Base-by-base conservation (phyloP, 352 stramenopile species). In the Nothophytophthora sp. region DNA sequence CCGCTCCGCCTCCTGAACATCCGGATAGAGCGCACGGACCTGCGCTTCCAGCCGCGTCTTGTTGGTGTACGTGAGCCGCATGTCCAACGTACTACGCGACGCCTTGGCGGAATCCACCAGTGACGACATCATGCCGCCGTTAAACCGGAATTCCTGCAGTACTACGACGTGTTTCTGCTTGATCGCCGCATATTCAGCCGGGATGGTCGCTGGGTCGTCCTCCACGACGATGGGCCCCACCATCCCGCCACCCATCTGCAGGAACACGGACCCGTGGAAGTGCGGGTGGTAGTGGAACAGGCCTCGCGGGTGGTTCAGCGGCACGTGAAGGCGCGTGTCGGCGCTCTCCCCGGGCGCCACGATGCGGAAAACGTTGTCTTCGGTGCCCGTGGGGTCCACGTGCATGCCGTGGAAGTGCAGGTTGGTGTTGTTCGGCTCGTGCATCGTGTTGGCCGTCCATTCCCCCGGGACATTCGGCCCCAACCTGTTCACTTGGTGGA, bases 231-330 rank as follows among this genome's bases (percentile, higher is more conserved):
- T 64, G 10, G 68, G 73, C 19, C 81, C 80, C 10, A 76, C 77
- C 71, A 93, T 91, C 6, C 81, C 84, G 11, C 85, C 85, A 3
- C 70, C 73, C 51, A 92, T 79, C 50, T 96, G 86, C 47, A 86
- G 30, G 41, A 84, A 81, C 16, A 90, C 86, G 0, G 63, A 81
- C 11, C 78, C 81, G 51, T 91, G 81, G 51, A 82, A 88, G 67
- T 95, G 85, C 40, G 85, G 82, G 50, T 95, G 85, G 65, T 95
- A 95, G 60, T 90, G 81, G 54, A 89, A 95, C 9, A 88, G 50
- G 4, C 85, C 85, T 28, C 74, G 69, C 13, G 81, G 82, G 37
- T 95, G 85, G 39, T 83, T 72, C 15, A 45, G 36, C 2, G 78
- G 81, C 18, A 95, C 50, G 11, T 87, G 53, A 38, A 90, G 65